Evolutionary conservation across 2,329 filamentous ascomycete species (phyloP), one percentile per base, ranked within the genome.

Genomic region (Aureobasidium sp.): DNA sequence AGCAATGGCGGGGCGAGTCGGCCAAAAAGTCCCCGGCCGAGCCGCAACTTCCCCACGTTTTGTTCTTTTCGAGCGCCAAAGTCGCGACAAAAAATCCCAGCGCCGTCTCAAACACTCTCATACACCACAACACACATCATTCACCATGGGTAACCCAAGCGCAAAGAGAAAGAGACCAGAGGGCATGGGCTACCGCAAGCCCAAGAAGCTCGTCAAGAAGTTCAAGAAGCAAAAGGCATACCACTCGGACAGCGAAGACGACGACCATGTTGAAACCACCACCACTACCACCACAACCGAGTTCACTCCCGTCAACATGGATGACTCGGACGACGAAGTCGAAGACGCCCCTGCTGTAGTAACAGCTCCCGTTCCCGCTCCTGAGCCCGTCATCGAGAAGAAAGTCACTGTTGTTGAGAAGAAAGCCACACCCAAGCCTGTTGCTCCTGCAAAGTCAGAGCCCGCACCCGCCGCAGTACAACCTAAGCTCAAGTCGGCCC

Each of bases 161-260:
- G 59, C 59, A 53, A 81, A 80, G 71, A 83, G 86, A 68, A 79
- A 57, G 44, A 55, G 44, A 34, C 50, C 50, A 15, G 62, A 69
- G 70, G 68, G 67, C 64, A 39, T 66, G 65, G 52, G 59, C 30
- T 59, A 60, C n/a, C 55, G 62, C 21, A 83, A 84, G 72, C 80
- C 80, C 67, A 77, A 78, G 30, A 79, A 79, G 70, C 76, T 75
- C 67, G 72, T 76, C 21, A 21, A 83, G 72, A 84, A 84, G 68
- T 79, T 84, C 71, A 85, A 83, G 72, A 85, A 85, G 72, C 84
- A 87, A 71, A 76, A 75, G 66, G 75, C 78, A 62, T 87, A 88
- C 75, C 81, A 87, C 79, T 86, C 83, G 70, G 86, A 83, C 36
- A 82, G 82, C 63, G 81, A 84, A 61, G 75, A 78, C 55, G 78